phyloP scores from a whole-genome alignment of 306 rosid genomes.

The Begonia fuchsioides region DNA sequence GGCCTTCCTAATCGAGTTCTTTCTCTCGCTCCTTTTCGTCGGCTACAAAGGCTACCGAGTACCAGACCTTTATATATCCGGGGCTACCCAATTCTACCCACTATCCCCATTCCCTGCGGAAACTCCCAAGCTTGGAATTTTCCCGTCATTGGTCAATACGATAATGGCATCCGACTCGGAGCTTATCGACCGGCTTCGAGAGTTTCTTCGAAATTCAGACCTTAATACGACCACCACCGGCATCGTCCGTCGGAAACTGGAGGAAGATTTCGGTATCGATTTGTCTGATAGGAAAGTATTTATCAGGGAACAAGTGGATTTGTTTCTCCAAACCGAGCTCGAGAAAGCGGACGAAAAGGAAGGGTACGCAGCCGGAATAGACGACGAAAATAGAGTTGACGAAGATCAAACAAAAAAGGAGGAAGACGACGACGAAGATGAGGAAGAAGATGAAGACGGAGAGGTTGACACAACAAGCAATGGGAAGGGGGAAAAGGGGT shows the following conservation, averaged over 20 bases:
- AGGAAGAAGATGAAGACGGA: constrained; percentile 14
- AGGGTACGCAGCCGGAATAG: constrained; percentile 10
- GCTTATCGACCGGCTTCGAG: constrained; percentile 61
- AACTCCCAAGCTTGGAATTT: background rate
- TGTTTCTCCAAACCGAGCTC: constrained; percentile 42
- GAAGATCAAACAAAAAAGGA: constrained; percentile 8
- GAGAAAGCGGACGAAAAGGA: constrained; percentile 8
- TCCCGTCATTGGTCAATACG: background rate
- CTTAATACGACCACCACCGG: constrained; percentile 50
- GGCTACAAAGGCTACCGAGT: too few species aligned
- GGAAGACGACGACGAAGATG: constrained; percentile 14
- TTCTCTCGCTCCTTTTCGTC: too few species aligned
- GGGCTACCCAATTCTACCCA: background rate
- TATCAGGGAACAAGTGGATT: constrained; percentile 61
- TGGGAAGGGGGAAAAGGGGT: constrained; percentile 38
- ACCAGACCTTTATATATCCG: too few species aligned
- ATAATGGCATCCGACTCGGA: constrained; percentile 64
- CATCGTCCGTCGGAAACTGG: constrained; percentile 60
- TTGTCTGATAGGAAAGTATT: constrained; percentile 52
- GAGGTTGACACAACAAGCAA: constrained; percentile 15
- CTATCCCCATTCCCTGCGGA: constrained; percentile 4
- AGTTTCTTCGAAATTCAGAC: constrained; percentile 61
- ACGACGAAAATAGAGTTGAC: constrained; percentile 9
- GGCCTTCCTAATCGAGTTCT: too few species aligned
- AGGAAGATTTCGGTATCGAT: constrained; percentile 52